Conservation (phyloP, 2,329 filamentous ascomycete genomes). For the Raffaelea arxii region DNA sequence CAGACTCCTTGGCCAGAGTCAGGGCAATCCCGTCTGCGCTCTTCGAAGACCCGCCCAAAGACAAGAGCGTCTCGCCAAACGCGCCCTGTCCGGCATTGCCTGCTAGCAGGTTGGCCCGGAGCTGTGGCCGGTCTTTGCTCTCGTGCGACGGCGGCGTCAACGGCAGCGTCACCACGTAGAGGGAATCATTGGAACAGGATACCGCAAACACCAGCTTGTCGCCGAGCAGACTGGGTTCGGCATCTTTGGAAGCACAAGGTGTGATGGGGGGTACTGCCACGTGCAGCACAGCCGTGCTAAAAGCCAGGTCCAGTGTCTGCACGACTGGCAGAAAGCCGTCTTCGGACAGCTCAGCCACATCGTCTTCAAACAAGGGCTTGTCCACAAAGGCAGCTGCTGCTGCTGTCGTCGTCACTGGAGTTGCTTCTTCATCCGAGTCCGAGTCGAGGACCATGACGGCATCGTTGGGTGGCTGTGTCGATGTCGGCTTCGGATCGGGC, state of each 20-base stretch:
- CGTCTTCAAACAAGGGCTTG: conserved; percentile 49
- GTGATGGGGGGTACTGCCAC: conserved; percentile 46
- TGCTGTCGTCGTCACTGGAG: conserved; percentile 12
- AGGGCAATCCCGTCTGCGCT: conserved; percentile 47
- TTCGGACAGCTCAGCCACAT: conserved; percentile 23
- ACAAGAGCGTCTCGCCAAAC: conserved; percentile 52
- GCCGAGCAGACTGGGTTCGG: conserved; percentile 38
- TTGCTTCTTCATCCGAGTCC: conserved; percentile 41
- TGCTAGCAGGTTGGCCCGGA: conserved; percentile 39
- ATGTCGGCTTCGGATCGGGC: conserved; percentile 10
- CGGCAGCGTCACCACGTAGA: conserved; percentile 49
- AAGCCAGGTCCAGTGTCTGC: conserved; percentile 51
- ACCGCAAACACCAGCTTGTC: conserved; percentile 52
- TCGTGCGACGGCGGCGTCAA: conserved; percentile 51
- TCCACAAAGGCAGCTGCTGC: conserved; percentile 31
- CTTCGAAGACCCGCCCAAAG: conserved; percentile 43
- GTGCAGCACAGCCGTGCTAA: conserved; percentile 45
- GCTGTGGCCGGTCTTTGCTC: conserved; percentile 46
- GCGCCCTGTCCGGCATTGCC: conserved; percentile 48
- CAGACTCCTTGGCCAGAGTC: conserved; percentile 21
- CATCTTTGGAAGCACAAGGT: conserved; percentile 38
- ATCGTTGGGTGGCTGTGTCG: too few species aligned
- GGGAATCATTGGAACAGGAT: conserved; percentile 46
- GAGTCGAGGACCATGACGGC: conserved; percentile 55
- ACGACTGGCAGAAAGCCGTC: conserved; percentile 44